Evolutionary conservation across 371 early-diverging fungal genomes (phyloP).

Genomic region (Antonospora locustae): DNA sequence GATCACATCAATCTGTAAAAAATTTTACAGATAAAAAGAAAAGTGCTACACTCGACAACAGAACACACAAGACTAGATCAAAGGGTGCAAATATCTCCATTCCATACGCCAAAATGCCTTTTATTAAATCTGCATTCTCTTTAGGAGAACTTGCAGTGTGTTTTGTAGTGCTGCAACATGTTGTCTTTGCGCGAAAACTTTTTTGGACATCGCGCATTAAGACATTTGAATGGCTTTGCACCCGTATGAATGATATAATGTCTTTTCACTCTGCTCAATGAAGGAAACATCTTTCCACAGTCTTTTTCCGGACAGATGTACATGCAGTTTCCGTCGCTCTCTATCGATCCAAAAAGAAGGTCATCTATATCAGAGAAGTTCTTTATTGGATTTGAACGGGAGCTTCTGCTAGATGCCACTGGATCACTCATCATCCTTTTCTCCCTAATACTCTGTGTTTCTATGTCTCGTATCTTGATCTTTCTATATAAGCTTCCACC

Average conservation of each 20-base stretch:
- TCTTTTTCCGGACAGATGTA: slow-evolving; percentile 47
- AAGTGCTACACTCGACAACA: too few relatives aligned
- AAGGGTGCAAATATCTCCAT: too few relatives aligned
- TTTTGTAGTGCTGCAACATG: slow-evolving; percentile 56
- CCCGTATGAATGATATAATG: slow-evolving; percentile 56
- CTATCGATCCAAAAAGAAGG: slow-evolving; percentile 33
- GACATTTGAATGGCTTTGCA: slow-evolving; percentile 54
- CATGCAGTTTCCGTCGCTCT: slow-evolving; percentile 19
- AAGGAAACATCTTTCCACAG: slow-evolving; percentile 51
- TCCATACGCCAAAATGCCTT: too few relatives aligned
- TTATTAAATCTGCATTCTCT: too few relatives aligned
- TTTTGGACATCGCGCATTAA: slow-evolving; percentile 50
- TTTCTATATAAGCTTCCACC: slow-evolving; percentile 14
- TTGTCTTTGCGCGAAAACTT: slow-evolving; percentile 56
- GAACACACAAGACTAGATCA: too few relatives aligned
- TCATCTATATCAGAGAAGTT: slow-evolving; percentile 42
- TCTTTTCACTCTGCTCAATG: slow-evolving; percentile 51
- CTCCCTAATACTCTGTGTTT: too few relatives aligned
- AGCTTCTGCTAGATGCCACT: too few relatives aligned
- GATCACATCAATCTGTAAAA: too few relatives aligned
- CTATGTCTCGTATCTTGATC: slow-evolving; percentile 1
- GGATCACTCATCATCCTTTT: too few relatives aligned
- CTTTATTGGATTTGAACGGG: too few relatives aligned
- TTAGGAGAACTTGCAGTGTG: slow-evolving; percentile 46
- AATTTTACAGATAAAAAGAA: too few relatives aligned